These are phyloP conservation scores for Trichaptum fuscoviolaceum DNA, from an alignment of 768 basidiomycete species.

Conservation along the genomic window DNA sequence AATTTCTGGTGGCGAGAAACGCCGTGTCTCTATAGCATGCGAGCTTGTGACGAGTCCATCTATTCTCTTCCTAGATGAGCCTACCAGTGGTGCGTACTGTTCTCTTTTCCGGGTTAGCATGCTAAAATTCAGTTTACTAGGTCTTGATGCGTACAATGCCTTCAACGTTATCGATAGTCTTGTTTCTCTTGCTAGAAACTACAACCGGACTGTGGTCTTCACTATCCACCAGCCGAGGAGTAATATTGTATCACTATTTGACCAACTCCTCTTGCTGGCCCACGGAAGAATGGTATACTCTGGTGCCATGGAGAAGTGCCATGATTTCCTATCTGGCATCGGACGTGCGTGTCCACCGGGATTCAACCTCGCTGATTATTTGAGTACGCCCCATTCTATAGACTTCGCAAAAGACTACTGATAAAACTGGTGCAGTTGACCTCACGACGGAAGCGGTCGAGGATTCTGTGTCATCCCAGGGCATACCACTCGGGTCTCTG, in stretches of 20 bases:
- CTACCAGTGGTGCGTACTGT: constrained; percentile 76
- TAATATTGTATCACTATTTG: constrained; percentile 95
- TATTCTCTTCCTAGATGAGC: constrained; percentile 94
- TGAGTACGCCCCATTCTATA: constrained; percentile 62
- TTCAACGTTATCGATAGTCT: constrained; percentile 91
- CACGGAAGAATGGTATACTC: constrained; percentile 82
- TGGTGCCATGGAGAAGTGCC: constrained; percentile 69
- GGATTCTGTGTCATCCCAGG: constrained; percentile 29
- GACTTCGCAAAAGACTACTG: constrained; percentile 37
- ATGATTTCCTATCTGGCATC: constrained; percentile 73
- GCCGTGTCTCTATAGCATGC: constrained; percentile 94
- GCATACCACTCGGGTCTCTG: constrained; percentile 22
- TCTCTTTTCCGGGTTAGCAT: background rate
- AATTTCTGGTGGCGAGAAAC: constrained; percentile 97
- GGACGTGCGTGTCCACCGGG: constrained; percentile 86
- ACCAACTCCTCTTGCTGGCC: constrained; percentile 83
- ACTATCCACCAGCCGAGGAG: constrained; percentile 98
- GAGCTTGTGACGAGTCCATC: constrained; percentile 97
- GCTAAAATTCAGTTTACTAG: constrained; percentile 33
- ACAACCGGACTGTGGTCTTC: constrained; percentile 93
- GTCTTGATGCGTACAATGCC: constrained; percentile 93
- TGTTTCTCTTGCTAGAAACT: constrained; percentile 77
- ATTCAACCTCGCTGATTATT: constrained; percentile 95
- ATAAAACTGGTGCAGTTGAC: constrained; percentile 34
- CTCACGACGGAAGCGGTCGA: constrained; percentile 39